Conservation (phyloP, 2,329 filamentous ascomycete genomes). For the Coniochaeta hoffmannii region DNA sequence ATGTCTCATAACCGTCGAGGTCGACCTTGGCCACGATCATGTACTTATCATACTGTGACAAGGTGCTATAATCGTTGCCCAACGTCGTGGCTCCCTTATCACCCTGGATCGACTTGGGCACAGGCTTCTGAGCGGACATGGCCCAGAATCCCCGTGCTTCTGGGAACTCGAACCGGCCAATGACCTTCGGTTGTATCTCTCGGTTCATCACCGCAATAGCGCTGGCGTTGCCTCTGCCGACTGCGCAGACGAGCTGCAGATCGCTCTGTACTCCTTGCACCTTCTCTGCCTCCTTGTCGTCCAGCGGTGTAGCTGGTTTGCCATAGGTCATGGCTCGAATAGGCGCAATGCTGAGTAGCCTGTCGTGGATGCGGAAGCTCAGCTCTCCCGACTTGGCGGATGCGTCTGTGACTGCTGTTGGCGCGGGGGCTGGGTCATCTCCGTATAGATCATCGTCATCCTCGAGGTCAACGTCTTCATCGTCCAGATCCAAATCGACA, state of each 20-base stretch:
- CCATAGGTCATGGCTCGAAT: constrained; percentile 70
- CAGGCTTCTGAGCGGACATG: constrained; percentile 59
- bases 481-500: constrained; percentile 47
- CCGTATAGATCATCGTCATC: constrained; percentile 57
- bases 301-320: constrained; percentile 35
- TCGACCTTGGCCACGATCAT: constrained; percentile 74
- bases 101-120: constrained; percentile 51
- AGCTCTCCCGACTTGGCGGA: constrained; percentile 54
- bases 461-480: constrained; percentile 43
- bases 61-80: constrained; percentile 47
- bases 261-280: constrained; percentile 44
- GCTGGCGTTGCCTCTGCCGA: constrained; percentile 59
- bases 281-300: constrained; percentile 34
- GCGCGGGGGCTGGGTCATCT: constrained; percentile 37
- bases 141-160: constrained; percentile 77
- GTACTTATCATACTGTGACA: constrained; percentile 65
- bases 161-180: constrained; percentile 64
- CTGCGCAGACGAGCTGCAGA: constrained; percentile 51
- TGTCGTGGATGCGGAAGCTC: constrained; percentile 70
- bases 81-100: constrained; percentile 42
- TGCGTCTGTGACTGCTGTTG: constrained; percentile 27
- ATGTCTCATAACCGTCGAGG: constrained; percentile 63
- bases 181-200: constrained; percentile 65
- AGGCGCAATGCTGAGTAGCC: constrained; percentile 69
- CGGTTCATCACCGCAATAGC: constrained; percentile 71